phyloP scores from a whole-genome alignment of 371 early-diverging fungal genomes.

The Racocetra persica region DNA sequence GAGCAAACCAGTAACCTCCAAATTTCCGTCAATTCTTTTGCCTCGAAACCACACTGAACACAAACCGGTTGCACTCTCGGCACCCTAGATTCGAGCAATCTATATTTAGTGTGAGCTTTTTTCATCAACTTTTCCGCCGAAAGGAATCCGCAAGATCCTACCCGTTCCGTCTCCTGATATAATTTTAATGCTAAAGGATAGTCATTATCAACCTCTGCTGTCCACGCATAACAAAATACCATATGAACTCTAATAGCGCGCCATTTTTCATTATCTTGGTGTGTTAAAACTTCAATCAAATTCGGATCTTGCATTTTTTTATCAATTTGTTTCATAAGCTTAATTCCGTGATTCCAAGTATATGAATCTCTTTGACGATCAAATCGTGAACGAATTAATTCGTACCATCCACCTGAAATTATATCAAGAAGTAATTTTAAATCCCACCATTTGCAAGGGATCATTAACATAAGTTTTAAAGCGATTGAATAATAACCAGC shows the following conservation, averaged over 20 bases:
- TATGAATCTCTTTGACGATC: background rate
- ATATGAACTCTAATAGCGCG: constrained; percentile 9
- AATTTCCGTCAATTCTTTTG: constrained; percentile 26
- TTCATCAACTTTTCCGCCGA: constrained; percentile 13
- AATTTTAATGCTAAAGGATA: background rate
- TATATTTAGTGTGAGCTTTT: background rate
- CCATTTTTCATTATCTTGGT: background rate
- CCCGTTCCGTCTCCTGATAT: background rate
- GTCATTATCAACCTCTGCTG: background rate
- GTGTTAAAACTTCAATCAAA: background rate
- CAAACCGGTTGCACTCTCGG: constrained; percentile 15
- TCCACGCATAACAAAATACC: constrained; percentile 7
- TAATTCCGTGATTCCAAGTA: constrained; percentile 20
- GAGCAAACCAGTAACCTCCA: constrained; percentile 30
- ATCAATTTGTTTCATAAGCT: constrained; percentile 9
- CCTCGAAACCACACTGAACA: constrained; percentile 11
- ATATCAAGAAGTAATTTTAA: background rate
- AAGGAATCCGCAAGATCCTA: background rate
- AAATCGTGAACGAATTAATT: background rate
- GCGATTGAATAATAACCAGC: constrained; percentile 27
- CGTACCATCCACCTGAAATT: background rate
- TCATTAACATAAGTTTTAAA: constrained; percentile 6
- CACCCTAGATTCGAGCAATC: background rate
- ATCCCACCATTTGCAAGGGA: constrained; percentile 8
- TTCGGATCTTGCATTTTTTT: background rate